Evolutionary conservation across 2,329 filamentous ascomycete genomes (phyloP).

Genomic region (Xylariaceae sp.): DNA sequence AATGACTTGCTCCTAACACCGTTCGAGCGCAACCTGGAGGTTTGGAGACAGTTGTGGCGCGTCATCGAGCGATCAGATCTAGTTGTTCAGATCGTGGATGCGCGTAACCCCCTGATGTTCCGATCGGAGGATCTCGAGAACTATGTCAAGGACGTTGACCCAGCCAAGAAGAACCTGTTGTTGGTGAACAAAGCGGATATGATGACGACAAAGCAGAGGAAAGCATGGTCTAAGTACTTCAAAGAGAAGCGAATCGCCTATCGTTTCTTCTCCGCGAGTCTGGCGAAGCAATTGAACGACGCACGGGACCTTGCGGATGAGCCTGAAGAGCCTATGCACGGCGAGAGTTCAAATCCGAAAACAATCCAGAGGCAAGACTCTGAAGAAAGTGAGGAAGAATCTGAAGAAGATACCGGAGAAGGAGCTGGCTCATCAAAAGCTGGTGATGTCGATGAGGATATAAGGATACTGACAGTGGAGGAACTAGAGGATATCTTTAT

Average conservation of each 20-base stretch:
- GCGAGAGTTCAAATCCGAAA: conserved; percentile 27
- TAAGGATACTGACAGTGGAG: conserved; percentile 83
- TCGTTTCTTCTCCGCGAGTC: conserved; percentile 90
- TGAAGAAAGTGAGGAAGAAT: conserved; percentile 22
- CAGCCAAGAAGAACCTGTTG: conserved; percentile 83
- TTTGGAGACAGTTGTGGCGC: conserved; percentile 97
- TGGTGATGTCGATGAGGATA: conserved; percentile 51
- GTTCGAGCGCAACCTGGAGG: conserved; percentile 94
- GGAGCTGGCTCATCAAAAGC: conserved; percentile 33
- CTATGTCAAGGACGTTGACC: conserved; percentile 90
- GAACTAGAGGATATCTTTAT: conserved; percentile 89
- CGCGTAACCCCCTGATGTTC: conserved; percentile 89
- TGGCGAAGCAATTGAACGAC: conserved; percentile 88
- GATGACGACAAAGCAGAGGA: conserved; percentile 85
- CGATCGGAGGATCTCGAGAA: conserved; percentile 87
- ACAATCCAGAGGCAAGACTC: conserved; percentile 21
- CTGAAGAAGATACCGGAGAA: conserved; percentile 33
- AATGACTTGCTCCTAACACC: conserved; percentile 95
- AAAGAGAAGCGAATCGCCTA: conserved; percentile 77
- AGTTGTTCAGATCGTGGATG: conserved; percentile 97
- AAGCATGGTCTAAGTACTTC: conserved; percentile 83
- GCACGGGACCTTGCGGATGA: conserved; percentile 54
- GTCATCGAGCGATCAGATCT: conserved; percentile 96
- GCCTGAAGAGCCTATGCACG: conserved; percentile 33
- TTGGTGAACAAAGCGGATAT: conserved; percentile 99